Evolutionary conservation across 2,329 filamentous ascomycete species (phyloP), one percentile per base, ranked within the genome.

Genomic region (Colletotrichum phormii): DNA sequence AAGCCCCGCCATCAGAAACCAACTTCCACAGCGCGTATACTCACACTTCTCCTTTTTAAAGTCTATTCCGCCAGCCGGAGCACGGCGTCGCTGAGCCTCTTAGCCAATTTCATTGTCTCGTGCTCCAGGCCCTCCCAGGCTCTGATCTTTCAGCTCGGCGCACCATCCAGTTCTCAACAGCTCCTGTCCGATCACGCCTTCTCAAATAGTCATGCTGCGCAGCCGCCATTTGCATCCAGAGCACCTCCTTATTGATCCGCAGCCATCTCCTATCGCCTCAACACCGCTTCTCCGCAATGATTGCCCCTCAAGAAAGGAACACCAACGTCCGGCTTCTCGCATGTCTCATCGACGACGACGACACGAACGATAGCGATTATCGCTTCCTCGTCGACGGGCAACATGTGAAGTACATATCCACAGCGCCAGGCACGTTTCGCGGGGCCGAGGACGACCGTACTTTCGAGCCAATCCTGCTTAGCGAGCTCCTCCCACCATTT

Each of bases 251-350:
- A 24, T 35, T 55, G 49, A 68, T 51, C 65, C 49, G 57, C 62
- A 71, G 54, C 57, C 31, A 51, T 61, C 53, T 67, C 66, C 35
- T 63, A 54, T 64, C 59, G 18, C 9, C 58, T 46, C 65, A 54
- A 54, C 35, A 60, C 57, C 33, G 57, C 57, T 42, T 70, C 46
- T 61, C 46, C 66, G 66, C 66, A 59, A 73, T 73, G 71, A 60
- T 18, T 49, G 53, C 22, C 37, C 33, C 53, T 64, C 37, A 70
- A 59, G 58, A 67, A 55, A 73, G 35, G 26, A 77, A 78, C 57
- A 53, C 67, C 72, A 80, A 78, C 53, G 66, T 80, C 35, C 66
- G 69, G 37, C 75, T 80, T 67, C 76, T 79, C 49, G 77, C 77
- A 60, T 77, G 75, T 64, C 75, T 78, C 15, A 42, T 79, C 24